A percentile compares a stretch with the other conserved stretches of the same genome.
phyloP scores from a whole-genome alignment of 225 moss, liverwort and hornwort species.

The Takakia lepidozioides region DNA sequence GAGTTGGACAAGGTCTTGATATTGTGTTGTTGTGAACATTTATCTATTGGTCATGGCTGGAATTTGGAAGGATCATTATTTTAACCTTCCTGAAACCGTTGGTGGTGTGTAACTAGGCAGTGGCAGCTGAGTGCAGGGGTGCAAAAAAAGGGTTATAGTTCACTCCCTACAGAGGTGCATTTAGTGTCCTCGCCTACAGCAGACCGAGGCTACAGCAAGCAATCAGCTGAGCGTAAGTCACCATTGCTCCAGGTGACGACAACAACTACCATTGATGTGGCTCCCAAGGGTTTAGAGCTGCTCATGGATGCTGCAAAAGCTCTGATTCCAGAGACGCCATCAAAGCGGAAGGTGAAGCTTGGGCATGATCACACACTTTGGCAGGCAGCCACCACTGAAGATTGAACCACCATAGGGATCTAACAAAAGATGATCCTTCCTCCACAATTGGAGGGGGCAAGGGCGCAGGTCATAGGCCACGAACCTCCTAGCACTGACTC shows the following conservation, averaged over 20 bases:
- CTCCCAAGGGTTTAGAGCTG: constrained; percentile 43
- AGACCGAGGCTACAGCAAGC: too few species aligned
- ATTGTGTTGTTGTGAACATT: too few species aligned
- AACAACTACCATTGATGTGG: constrained; percentile 65
- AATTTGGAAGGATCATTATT: too few species aligned
- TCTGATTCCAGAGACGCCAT: constrained; percentile 42
- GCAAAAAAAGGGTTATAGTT: constrained; percentile 46
- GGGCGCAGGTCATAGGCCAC: too few species aligned
- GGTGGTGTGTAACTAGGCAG: constrained; percentile 39
- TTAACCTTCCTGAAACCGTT: background rate
- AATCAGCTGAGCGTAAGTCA: constrained; percentile 49
- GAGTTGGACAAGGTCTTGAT: too few species aligned
- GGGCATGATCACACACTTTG: constrained; percentile 85
- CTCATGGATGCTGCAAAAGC: constrained; percentile 41
- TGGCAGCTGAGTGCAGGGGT: constrained; percentile 60
- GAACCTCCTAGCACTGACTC: too few species aligned
- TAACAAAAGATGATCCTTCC: too few species aligned
- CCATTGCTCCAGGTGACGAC: constrained; percentile 33
- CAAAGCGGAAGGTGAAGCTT: constrained; percentile 52
- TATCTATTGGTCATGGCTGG: too few species aligned
- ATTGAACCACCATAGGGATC: too few species aligned
- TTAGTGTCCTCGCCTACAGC: too few species aligned
- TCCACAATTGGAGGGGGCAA: too few species aligned
- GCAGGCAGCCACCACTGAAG: constrained; percentile 80
- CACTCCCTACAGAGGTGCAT: constrained; percentile 48